phyloP scores from a whole-genome alignment of 1,284 basidiomycete genomes.

The Ceratorhiza oryzae-sativae region DNA sequence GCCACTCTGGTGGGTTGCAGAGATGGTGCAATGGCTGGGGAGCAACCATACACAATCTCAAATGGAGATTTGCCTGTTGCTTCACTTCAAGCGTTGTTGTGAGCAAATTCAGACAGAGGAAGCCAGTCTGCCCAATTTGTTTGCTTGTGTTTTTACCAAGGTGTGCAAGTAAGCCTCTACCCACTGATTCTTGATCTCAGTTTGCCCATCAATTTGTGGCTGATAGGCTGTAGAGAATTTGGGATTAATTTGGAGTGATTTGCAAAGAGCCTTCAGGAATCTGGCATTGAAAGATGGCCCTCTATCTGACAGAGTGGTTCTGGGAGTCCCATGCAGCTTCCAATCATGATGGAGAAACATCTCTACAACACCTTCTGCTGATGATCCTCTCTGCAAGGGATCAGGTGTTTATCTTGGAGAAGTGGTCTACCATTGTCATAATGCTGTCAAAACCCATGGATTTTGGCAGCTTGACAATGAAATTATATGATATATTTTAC shows the following conservation, averaged over 20 bases:
- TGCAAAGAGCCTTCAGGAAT: conserved; percentile 43
- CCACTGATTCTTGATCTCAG: conserved; percentile 49
- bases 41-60: neutral
- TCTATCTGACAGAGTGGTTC: conserved; percentile 2
- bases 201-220: conserved; percentile 51
- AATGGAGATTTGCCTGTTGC: neutral
- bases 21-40: neutral
- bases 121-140: conserved; percentile 32
- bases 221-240: conserved; percentile 48
- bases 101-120: conserved; percentile 32
- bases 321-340: conserved; percentile 32
- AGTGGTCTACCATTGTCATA: conserved; percentile 44
- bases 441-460: conserved; percentile 43
- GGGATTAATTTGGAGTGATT: conserved; percentile 41
- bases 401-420: conserved; percentile 44
- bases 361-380: conserved; percentile 15
- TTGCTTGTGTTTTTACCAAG: conserved; percentile 42
- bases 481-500: conserved; percentile 34
- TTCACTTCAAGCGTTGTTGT: conserved; percentile 25
- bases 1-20: neutral
- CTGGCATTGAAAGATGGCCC: conserved; percentile 40
- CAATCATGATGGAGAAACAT: conserved; percentile 30
- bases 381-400: conserved; percentile 29
- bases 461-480: conserved; percentile 44
- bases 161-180: conserved; percentile 43